phyloP scores from a whole-genome alignment of 2,329 filamentous ascomycete species.

The Nemania abortiva region DNA sequence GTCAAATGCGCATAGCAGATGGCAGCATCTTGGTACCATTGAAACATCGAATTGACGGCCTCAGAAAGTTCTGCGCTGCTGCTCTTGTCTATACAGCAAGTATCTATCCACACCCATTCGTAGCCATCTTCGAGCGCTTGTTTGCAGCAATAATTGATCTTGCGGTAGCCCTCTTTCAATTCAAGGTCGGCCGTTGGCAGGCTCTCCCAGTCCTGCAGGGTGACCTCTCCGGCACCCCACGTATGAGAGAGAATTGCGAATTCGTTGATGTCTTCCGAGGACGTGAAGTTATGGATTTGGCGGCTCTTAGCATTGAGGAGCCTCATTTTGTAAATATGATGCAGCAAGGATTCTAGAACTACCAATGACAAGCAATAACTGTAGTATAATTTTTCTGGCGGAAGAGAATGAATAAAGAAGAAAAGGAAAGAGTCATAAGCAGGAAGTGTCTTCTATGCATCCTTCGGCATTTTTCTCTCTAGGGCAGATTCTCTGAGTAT shows the following conservation, averaged over 20 bases:
- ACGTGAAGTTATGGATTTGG: conserved; percentile 14
- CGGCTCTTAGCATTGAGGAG: conserved; percentile 21
- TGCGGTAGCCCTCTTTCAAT: conserved; percentile 22
- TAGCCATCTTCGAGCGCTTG: conserved; percentile 27
- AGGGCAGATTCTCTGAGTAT: conserved; percentile 1
- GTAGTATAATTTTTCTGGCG: background rate
- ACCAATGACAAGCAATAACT: background rate
- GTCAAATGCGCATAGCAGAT: conserved; percentile 46
- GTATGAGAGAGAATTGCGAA: conserved; percentile 36
- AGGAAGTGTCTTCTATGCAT: background rate
- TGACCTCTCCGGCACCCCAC: conserved; percentile 24
- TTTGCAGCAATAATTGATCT: conserved; percentile 28
- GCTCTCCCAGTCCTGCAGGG: conserved; percentile 23
- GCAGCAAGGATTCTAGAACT: background rate
- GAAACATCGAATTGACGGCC: conserved; percentile 26
- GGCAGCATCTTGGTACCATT: conserved; percentile 43
- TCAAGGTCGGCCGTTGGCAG: conserved; percentile 4
- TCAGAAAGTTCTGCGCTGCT: conserved; percentile 16
- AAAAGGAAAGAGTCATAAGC: background rate
- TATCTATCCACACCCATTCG: conserved; percentile 32
- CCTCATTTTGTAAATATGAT: conserved; percentile 8
- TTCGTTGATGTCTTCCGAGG: conserved; percentile 1
- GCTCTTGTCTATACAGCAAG: conserved; percentile 25
- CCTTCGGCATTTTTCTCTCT: background rate
- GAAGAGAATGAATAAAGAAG: background rate